Percentiles rank a stretch among this genome's conserved stretches.
phyloP scores from a whole-genome alignment of 2,329 filamentous ascomycete species.

The Fusarium sp. region DNA sequence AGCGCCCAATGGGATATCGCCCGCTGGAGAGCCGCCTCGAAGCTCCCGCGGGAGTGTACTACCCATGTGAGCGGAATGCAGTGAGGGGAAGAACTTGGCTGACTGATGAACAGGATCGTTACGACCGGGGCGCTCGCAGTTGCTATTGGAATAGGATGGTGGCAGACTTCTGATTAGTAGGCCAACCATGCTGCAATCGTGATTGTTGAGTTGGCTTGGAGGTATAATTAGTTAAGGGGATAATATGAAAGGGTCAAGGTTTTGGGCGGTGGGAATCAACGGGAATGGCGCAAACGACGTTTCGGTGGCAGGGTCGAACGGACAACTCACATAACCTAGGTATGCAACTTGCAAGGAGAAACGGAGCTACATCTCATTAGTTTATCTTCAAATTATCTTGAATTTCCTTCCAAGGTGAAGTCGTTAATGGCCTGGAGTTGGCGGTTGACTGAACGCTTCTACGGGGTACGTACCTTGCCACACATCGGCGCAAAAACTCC shows the following conservation, averaged over 20 bases:
- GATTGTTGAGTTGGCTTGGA: slow-evolving; percentile 10
- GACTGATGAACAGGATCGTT: slow-evolving; percentile 33
- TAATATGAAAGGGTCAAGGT: slow-evolving; percentile 5
- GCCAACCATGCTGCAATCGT: neutral
- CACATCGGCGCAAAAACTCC: slow-evolving; percentile 32
- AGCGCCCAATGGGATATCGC: neutral
- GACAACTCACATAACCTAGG: slow-evolving; percentile 15
- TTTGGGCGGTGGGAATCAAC: neutral
- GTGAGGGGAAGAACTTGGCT: slow-evolving; percentile 1
- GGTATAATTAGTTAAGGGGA: neutral
- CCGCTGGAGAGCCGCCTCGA: slow-evolving; percentile 15
- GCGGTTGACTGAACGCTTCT: no score
- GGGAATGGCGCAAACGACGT: slow-evolving; percentile 14
- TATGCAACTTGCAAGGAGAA: slow-evolving; percentile 20
- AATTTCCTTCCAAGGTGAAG: neutral
- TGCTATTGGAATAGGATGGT: slow-evolving; percentile 42
- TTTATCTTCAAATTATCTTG: neutral
- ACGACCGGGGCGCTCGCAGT: slow-evolving; percentile 40
- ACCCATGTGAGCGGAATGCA: slow-evolving; percentile 31
- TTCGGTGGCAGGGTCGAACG: neutral
- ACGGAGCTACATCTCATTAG: slow-evolving; percentile 24
- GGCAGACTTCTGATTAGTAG: slow-evolving; percentile 35
- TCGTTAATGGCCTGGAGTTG: neutral
- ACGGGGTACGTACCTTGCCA: slow-evolving; percentile 1
- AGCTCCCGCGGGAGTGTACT: slow-evolving; percentile 20